Evolutionary conservation across 176 grass and related monocot genomes (phyloP).

Genomic region (Tillandsia fasciculata): DNA sequence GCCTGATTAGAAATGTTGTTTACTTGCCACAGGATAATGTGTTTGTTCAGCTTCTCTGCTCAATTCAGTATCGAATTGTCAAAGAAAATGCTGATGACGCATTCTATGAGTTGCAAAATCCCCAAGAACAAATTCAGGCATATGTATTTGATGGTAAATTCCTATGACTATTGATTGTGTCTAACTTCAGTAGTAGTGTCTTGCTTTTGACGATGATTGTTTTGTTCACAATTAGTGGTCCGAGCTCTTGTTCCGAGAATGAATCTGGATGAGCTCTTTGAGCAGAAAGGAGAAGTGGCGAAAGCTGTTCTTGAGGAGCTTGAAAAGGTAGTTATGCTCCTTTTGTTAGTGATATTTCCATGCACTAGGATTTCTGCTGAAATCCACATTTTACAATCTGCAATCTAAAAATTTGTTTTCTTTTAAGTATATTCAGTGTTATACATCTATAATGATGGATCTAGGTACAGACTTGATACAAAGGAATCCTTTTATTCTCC

Average conservation of each 20-base stretch:
- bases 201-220: neutral
- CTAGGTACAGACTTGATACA: neutral
- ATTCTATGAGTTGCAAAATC: slow-evolving; percentile 95
- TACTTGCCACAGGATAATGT: slow-evolving; percentile 72
- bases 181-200: neutral
- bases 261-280: slow-evolving; percentile 75
- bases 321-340: slow-evolving; percentile 56
- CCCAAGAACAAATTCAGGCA: slow-evolving; percentile 75
- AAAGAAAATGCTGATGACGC: slow-evolving; percentile 89
- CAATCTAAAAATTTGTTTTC: neutral
- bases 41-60: slow-evolving; percentile 91
- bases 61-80: slow-evolving; percentile 81
- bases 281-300: slow-evolving; percentile 93
- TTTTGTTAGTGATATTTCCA: neutral
- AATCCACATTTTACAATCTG: neutral
- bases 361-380: neutral
- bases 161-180: neutral
- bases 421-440: neutral
- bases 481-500: neutral
- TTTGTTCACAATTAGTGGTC: slow-evolving; percentile 56
- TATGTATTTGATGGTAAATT: slow-evolving; percentile 92
- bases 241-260: slow-evolving; percentile 82
- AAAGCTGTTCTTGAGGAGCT: slow-evolving; percentile 94
- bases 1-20: neutral
- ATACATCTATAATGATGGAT: slow-evolving; percentile 3